Conservation (phyloP, 2,329 filamentous ascomycete species). For the Pestalotiopsis fici region DNA sequence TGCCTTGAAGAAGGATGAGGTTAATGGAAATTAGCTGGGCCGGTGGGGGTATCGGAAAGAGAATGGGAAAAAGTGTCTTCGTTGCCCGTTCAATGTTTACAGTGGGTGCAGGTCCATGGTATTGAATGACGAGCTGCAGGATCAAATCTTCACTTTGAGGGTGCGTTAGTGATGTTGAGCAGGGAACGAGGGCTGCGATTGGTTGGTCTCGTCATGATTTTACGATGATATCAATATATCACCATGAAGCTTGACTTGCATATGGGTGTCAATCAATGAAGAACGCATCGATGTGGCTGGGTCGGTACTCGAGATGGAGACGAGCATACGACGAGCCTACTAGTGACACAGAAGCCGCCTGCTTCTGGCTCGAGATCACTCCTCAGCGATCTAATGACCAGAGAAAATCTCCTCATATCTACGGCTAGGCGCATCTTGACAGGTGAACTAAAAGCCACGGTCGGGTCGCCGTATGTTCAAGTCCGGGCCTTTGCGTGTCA, state of each 20-base stretch:
- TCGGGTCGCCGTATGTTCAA: not conserved
- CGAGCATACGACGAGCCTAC: not conserved
- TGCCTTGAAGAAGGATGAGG: conserved; percentile 57
- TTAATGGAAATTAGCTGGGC: not conserved
- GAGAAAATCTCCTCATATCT: not conserved
- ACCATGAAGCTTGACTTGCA: too few relatives aligned
- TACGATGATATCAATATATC: too few relatives aligned
- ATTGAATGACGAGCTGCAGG: too few relatives aligned
- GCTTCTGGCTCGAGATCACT: not conserved
- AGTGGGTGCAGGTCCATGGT: not conserved
- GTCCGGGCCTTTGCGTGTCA: not conserved
- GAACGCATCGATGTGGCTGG: too few relatives aligned
- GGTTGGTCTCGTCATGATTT: too few relatives aligned
- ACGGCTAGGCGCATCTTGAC: not conserved
- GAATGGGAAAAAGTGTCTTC: not conserved
- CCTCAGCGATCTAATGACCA: not conserved
- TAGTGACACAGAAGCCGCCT: not conserved
- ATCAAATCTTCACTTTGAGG: not conserved
- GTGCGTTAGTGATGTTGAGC: too few relatives aligned
- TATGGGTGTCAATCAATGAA: too few relatives aligned
- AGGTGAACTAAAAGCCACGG: not conserved
- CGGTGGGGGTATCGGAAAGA: not conserved
- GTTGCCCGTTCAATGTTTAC: not conserved
- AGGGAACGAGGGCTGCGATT: too few relatives aligned
- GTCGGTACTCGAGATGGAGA: too few relatives aligned